These are phyloP conservation scores for Linum trigynum DNA, from an alignment of 345 rosid species.

Conservation along the genomic window DNA sequence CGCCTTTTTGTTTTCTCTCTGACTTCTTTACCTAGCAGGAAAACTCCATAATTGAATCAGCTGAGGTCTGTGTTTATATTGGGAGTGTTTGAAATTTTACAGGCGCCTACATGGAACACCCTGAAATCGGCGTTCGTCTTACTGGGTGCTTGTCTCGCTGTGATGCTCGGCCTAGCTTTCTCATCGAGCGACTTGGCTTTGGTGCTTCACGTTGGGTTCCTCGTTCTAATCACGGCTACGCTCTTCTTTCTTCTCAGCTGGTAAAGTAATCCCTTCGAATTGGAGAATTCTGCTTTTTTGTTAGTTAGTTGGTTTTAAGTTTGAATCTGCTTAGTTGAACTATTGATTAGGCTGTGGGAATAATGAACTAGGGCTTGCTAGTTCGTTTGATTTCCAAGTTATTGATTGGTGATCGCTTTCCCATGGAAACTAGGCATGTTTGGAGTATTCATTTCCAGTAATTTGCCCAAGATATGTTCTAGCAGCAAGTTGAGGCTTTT, in stretches of 20 bases:
- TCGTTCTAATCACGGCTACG: constrained; percentile 52
- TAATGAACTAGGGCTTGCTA: too few species aligned
- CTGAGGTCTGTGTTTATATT: neutral
- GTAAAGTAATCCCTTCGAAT: constrained; percentile 20
- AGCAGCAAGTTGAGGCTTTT: too few species aligned
- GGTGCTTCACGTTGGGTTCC: constrained; percentile 64
- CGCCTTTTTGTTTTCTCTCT: constrained; percentile 9
- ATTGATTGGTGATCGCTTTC: too few species aligned
- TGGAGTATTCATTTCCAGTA: too few species aligned
- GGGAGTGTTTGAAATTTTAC: constrained; percentile 6
- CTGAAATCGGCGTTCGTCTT: constrained; percentile 62
- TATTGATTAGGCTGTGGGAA: too few species aligned
- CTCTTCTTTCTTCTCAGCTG: constrained; percentile 83
- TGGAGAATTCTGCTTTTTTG: neutral
- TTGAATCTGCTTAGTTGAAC: too few species aligned
- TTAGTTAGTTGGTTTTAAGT: too few species aligned
- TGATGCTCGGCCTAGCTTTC: constrained; percentile 77
- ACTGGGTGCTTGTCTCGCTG: constrained; percentile 57
- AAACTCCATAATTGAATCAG: too few species aligned
- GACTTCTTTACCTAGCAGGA: too few species aligned
- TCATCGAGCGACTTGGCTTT: constrained; percentile 58
- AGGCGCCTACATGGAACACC: constrained; percentile 83
- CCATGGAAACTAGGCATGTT: too few species aligned
- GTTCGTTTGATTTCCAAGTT: too few species aligned
- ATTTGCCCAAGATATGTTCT: too few species aligned